Evolutionary conservation across 129 eudicot species (phyloP), one percentile per base, ranked within the genome.

Genomic region (Dittrichia graveolens): DNA sequence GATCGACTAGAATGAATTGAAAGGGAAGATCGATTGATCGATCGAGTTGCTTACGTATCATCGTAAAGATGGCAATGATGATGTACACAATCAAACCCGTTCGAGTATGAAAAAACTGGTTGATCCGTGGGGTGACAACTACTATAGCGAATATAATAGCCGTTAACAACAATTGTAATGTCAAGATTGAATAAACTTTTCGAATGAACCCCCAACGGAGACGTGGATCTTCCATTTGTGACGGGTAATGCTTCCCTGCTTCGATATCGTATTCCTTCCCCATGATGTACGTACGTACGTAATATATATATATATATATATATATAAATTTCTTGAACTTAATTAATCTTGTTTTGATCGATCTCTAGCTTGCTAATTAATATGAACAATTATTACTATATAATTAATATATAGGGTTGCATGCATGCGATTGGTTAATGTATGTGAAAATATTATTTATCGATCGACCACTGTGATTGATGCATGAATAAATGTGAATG

Each of bases 201-300:
- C 97, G 80, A 37, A 92, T 86, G 74, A 92, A 92, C 6, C 79
- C 94, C 97, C 97, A 92, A 64, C 97, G 82, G 41, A 86, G 67
- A 75, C 85, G 80, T 0, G 97, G 94, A 71, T 77, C 72, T 52
- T 92, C 97, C 76, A 53, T 59, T 87, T 84, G 87, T 38, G 67
- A 69, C 13, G 97, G 97, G 44, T 84, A 92, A 24, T 73, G 45
- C 67, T 67, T 80, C 11, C 73, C 79, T n/a, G 83, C 83, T 80
- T 84, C 89, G 39, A 84, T 52, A 75, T 84, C 85, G 4, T 77
- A 37, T 11, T 62, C 58, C 53, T 78, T 78, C 60, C 77, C 73
- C 78, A 71, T 78, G 71, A 69, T 61, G 31, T 24, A 24, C 31
- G 31, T 24, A 24, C 31, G 31, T 24, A 24, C 31, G n/a, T n/a